Conservation (phyloP, 441 rosid genomes). For the Pelargonium cotyledonis region DNA sequence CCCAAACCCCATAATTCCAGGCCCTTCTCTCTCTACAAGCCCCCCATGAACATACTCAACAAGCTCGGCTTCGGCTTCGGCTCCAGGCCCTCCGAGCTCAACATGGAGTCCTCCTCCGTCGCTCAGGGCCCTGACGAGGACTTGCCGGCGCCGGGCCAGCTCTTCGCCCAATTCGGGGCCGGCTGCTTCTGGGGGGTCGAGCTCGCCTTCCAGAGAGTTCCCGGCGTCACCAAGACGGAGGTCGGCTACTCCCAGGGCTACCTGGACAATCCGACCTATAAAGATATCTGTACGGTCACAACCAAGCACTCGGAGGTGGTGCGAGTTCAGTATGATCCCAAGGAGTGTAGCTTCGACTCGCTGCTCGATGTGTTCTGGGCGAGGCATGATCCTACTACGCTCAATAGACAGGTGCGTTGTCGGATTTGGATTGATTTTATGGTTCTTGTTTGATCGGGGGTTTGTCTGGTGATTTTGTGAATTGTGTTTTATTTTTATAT, state of each 20-base stretch:
- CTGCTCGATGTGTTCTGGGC: conserved; percentile 82
- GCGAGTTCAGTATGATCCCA: conserved; percentile 77
- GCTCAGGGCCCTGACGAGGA: conserved; percentile 70
- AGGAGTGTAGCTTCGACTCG: conserved; percentile 49
- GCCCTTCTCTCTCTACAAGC: conserved; percentile 20
- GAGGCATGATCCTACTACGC: conserved; percentile 80
- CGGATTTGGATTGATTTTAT: not conserved
- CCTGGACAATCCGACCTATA: conserved; percentile 54
- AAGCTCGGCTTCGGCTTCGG: conserved; percentile 72
- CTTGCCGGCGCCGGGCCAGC: conserved; percentile 58
- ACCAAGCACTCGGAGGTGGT: conserved; percentile 66
- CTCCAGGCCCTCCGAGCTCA: conserved; percentile 36
- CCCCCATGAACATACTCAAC: conserved; percentile 80
- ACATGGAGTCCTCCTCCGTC: conserved; percentile 48
- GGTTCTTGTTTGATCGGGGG: not conserved
- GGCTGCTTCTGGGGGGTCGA: conserved; percentile 97
- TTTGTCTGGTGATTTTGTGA: not conserved
- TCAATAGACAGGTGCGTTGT: conserved; percentile 70
- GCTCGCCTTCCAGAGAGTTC: conserved; percentile 69
- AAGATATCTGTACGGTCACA: conserved; percentile 67
- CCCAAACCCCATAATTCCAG: conserved; percentile 1
- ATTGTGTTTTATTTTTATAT: not conserved
- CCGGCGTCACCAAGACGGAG: conserved; percentile 71
- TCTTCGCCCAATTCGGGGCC: conserved; percentile 71
- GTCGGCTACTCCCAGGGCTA: conserved; percentile 72